These are phyloP conservation scores for Mortierella antarctica DNA, from an alignment of 192 early-diverging fungal genomes.

Conservation along the genomic window DNA sequence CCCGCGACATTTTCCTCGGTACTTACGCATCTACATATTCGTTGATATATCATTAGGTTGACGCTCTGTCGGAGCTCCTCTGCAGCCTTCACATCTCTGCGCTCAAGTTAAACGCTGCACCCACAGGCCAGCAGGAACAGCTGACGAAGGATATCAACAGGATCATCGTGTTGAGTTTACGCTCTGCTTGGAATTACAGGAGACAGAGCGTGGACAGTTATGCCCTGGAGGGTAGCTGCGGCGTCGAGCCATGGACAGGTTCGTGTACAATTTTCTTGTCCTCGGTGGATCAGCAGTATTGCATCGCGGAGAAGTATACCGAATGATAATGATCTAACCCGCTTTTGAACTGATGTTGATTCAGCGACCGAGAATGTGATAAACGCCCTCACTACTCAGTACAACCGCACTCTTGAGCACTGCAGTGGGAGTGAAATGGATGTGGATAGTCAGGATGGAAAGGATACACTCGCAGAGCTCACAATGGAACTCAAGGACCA, in stretches of 20 bases:
- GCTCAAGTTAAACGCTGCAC: background rate
- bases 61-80: conserved; percentile 14
- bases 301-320: background rate
- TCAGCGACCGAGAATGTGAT: conserved; percentile 31
- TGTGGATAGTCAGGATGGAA: background rate
- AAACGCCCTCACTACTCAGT: conserved; percentile 26
- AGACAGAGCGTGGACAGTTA: conserved; percentile 30
- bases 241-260: conserved; percentile 51
- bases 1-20: background rate
- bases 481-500: conserved; percentile 33
- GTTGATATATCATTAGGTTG: conserved; percentile 9
- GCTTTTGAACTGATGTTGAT: too few relatives aligned
- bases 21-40: background rate
- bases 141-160: conserved; percentile 33
- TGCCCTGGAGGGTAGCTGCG: conserved; percentile 15
- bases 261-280: background rate
- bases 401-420: conserved; percentile 3
- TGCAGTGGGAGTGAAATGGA: conserved; percentile 20
- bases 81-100: conserved; percentile 13
- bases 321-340: too few relatives aligned
- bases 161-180: conserved; percentile 34
- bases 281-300: background rate
- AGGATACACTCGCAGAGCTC: background rate
- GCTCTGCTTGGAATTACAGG: conserved; percentile 44
- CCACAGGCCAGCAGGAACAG: conserved; percentile 11